These are phyloP conservation scores for Trypanosoma theileri DNA, from an alignment of 208 protist genomes.

Conservation along the genomic window DNA sequence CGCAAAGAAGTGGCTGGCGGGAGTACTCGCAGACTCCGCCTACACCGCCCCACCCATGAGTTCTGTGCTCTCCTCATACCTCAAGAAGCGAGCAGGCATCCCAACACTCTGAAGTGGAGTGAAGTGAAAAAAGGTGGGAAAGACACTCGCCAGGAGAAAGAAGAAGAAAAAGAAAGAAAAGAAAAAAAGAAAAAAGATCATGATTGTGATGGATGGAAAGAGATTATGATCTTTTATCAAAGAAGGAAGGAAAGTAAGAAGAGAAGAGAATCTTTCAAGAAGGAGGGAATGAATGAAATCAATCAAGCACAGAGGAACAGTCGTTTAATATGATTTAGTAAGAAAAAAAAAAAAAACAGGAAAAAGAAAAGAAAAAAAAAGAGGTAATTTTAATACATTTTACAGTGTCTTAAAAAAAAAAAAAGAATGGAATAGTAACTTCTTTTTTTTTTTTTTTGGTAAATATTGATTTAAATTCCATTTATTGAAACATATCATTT, in stretches of 20 bases:
- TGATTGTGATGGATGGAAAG: not conserved
- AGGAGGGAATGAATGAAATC: not conserved
- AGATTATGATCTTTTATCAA: not conserved
- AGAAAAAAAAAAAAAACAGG: not conserved
- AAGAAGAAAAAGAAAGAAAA: not conserved
- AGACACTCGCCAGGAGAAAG: not conserved
- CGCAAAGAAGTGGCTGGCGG: slow-evolving; percentile 50
- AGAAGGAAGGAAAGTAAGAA: not conserved
- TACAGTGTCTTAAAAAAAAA: too few relatives aligned
- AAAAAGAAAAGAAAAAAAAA: not conserved
- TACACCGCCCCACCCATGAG: slow-evolving; percentile 82
- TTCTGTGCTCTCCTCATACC: slow-evolving; percentile 63
- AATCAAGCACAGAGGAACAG: not conserved
- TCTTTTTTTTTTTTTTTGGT: not conserved
- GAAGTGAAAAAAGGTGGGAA: slow-evolving; percentile 2
- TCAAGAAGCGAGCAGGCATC: slow-evolving; percentile 37
- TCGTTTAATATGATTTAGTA: slow-evolving; percentile 3
- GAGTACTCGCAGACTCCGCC: slow-evolving; percentile 66
- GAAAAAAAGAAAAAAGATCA: slow-evolving; percentile 1
- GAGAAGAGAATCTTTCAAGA: too few relatives aligned
- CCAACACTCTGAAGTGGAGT: slow-evolving; percentile 4
- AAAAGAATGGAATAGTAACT: too few relatives aligned
- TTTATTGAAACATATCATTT: not conserved
- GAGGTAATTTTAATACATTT: slow-evolving; percentile 4
- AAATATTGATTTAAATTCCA: not conserved